These are phyloP conservation scores for Fusarium protoensiforme DNA, from an alignment of 2,329 filamentous ascomycete genomes.

Conservation along the genomic window DNA sequence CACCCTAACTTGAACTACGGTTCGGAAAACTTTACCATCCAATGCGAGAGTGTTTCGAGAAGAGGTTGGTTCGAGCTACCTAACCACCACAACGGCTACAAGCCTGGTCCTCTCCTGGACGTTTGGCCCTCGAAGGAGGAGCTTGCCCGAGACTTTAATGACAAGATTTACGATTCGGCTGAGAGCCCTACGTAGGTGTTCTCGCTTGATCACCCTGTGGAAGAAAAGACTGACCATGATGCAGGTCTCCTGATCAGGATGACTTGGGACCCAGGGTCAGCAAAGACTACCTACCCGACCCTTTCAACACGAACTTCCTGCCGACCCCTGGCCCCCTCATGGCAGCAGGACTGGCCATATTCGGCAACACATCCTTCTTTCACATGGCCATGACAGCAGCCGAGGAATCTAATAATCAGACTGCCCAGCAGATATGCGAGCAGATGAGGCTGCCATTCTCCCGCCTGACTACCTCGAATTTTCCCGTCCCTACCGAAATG, in stretches of 20 bases:
- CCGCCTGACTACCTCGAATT: neutral
- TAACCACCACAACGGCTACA: constrained; percentile 7
- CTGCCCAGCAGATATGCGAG: neutral
- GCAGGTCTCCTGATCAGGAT: too few species aligned
- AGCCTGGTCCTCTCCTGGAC: neutral
- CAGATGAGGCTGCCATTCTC: neutral
- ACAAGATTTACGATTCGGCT: neutral
- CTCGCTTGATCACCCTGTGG: neutral
- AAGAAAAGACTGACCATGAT: neutral
- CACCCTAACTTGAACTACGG: neutral
- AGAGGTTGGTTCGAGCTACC: constrained; percentile 28
- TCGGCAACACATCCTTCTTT: constrained; percentile 20
- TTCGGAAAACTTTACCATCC: neutral
- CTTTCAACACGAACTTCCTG: neutral
- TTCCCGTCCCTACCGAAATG: neutral
- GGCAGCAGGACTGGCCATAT: constrained; percentile 14
- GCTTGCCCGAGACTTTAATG: neutral
- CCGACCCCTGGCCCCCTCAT: constrained; percentile 14
- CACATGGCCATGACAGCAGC: neutral
- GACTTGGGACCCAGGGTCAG: too few species aligned
- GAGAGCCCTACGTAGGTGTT: neutral
- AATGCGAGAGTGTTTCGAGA: constrained; percentile 19
- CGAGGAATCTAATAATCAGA: neutral
- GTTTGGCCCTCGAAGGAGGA: neutral
- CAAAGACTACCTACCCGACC: neutral